These are phyloP conservation scores for California macrophylla DNA, from an alignment of 441 rosid genomes.

Conservation along the genomic window DNA sequence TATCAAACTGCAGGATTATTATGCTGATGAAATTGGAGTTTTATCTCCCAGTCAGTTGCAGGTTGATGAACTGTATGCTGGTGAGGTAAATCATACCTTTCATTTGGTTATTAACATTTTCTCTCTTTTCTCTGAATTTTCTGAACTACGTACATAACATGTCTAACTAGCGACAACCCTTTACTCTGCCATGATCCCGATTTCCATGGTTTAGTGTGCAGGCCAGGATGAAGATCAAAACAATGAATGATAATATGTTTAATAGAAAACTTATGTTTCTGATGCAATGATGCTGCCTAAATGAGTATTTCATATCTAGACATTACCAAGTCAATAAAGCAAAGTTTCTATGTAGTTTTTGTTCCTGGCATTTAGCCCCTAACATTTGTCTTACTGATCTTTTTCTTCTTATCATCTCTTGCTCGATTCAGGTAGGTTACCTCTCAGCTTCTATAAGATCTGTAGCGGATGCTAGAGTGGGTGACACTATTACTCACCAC, in stretches of 20 bases:
- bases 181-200: not conserved
- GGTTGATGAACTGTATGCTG: constrained; percentile 78
- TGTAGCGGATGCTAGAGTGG: constrained; percentile 96
- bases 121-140: not conserved
- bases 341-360: not conserved
- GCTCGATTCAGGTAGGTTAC: constrained; percentile 65
- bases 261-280: not conserved
- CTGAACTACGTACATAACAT: not conserved
- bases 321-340: not conserved
- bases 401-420: not conserved
- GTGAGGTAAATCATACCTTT: constrained; percentile 58
- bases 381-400: not conserved
- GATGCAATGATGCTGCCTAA: not conserved
- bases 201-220: not conserved
- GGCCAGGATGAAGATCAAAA: not conserved
- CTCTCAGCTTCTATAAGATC: constrained; percentile 90
- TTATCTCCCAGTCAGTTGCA: constrained; percentile 87
- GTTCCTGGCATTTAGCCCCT: not conserved
- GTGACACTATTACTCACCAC: constrained; percentile 73
- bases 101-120: constrained; percentile 1
- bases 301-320: not conserved
- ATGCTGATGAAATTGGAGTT: constrained; percentile 89
- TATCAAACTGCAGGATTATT: constrained; percentile 58
- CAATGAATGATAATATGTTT: not conserved
- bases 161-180: not conserved